Conservation (phyloP, 495 filamentous ascomycete species). For the Cudoniella acicularis region DNA sequence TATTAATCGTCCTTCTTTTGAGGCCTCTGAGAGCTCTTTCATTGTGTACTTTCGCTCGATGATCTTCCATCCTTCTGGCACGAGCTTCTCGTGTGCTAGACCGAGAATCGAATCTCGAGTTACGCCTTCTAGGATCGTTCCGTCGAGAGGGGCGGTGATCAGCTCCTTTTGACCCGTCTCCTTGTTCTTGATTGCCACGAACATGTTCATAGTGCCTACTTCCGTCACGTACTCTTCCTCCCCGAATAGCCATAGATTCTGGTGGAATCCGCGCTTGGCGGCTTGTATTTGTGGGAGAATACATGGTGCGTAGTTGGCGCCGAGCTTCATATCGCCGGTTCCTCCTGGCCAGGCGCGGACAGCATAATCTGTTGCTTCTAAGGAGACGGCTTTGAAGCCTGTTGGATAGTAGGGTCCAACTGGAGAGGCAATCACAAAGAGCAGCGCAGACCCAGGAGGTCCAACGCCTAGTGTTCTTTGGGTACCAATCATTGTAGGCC, state of each 20-base stretch:
- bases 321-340: conserved; percentile 95
- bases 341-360: conserved; percentile 97
- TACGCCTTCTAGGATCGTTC: conserved; percentile 95
- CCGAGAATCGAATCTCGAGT: conserved; percentile 82
- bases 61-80: conserved; percentile 82
- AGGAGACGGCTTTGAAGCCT: conserved; percentile 91
- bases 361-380: conserved; percentile 91
- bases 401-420: conserved; percentile 98
- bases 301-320: conserved; percentile 96
- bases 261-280: conserved; percentile 85
- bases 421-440: conserved; percentile 93
- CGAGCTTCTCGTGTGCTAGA: conserved; percentile 78
- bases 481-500: conserved; percentile 95
- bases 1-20: conserved; percentile 77
- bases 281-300: conserved; percentile 91
- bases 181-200: conserved; percentile 74
- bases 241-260: conserved; percentile 96
- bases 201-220: conserved; percentile 98
- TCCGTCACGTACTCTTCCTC: conserved; percentile 93
- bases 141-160: conserved; percentile 88
- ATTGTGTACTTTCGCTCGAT: conserved; percentile 88
- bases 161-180: conserved; percentile 85
- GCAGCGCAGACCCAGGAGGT: conserved; percentile 82
- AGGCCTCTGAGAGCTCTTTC: conserved; percentile 72
- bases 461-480: conserved; percentile 90